Evolutionary conservation across 1,284 basidiomycete species (phyloP).

Genomic region (Pterula multifida): DNA sequence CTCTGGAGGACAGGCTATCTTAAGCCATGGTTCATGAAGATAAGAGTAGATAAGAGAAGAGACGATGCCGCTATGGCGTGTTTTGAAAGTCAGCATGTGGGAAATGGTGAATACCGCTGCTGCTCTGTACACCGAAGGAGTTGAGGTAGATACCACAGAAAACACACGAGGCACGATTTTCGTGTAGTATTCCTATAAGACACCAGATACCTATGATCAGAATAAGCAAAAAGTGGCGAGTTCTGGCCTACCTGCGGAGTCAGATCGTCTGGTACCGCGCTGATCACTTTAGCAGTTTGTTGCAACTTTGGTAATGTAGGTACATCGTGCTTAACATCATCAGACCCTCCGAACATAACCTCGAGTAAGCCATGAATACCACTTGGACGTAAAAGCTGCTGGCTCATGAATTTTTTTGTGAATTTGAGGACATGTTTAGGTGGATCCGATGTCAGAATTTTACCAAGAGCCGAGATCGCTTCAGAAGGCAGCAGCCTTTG

Average conservation of each 20-base stretch:
- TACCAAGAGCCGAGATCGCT: constrained; percentile 50
- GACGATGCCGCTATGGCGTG: constrained; percentile 18
- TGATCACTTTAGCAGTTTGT: constrained; percentile 46
- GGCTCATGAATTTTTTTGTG: constrained; percentile 48
- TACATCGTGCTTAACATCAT: constrained; percentile 32
- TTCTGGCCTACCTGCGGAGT: constrained; percentile 32
- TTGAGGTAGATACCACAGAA: constrained; percentile 27
- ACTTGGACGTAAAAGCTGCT: constrained; percentile 53
- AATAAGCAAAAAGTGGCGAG: not conserved
- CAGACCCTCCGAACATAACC: constrained; percentile 55
- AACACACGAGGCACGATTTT: constrained; percentile 44
- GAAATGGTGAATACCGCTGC: constrained; percentile 61
- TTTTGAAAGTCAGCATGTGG: constrained; percentile 37
- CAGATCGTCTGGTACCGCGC: constrained; percentile 41
- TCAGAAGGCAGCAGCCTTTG: constrained; percentile 49
- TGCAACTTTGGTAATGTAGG: constrained; percentile 54
- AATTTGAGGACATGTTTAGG: constrained; percentile 41
- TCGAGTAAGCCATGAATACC: constrained; percentile 56
- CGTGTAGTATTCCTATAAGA: constrained; percentile 47
- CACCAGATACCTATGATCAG: constrained; percentile 3
- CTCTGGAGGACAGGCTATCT: constrained; percentile 5
- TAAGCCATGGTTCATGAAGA: constrained; percentile 26
- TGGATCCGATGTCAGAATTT: constrained; percentile 33
- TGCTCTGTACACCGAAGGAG: constrained; percentile 36
- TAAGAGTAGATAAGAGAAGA: constrained; percentile 27